Evolutionary conservation across 495 filamentous ascomycete genomes (phyloP).

Genomic region (Daldinia vernicosa): DNA sequence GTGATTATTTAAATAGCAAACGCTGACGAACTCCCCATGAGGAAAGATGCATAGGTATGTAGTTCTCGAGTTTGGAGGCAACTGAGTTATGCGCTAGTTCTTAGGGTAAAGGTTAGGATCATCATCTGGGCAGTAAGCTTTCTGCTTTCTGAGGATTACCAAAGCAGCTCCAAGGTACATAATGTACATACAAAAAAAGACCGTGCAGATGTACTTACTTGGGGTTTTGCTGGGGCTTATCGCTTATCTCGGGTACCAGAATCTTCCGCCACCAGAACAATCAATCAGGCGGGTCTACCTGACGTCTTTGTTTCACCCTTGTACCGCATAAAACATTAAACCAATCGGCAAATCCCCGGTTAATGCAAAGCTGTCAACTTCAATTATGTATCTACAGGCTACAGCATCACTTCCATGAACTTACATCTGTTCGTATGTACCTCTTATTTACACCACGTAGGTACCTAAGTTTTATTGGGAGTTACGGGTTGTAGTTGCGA

Average conservation of each 20-base stretch:
- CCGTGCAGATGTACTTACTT: neutral
- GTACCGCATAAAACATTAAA: neutral
- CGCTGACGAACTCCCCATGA: constrained; percentile 1
- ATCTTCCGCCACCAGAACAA: neutral
- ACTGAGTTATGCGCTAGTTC: constrained; percentile 1
- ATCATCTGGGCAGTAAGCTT: neutral
- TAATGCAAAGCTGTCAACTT: neutral
- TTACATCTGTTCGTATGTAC: no score
- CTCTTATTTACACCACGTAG: no score
- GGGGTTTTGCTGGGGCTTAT: neutral
- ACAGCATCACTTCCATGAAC: neutral
- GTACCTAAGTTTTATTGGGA: no score
- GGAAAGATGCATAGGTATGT: constrained; percentile 7
- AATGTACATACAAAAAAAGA: neutral
- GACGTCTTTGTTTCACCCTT: neutral
- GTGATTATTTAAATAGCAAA: constrained; percentile 4
- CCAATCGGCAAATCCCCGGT: neutral
- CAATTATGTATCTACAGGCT: neutral
- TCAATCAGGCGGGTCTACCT: neutral
- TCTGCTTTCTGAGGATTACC: constrained; percentile 2
- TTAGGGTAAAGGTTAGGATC: neutral
- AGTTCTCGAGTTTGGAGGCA: constrained; percentile 4
- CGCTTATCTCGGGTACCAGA: constrained; percentile 2
- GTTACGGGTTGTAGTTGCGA: no score
- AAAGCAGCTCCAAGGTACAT: neutral